Base-by-base conservation (phyloP, 768 basidiomycete genomes). In the Rhizopogon rudus region DNA sequence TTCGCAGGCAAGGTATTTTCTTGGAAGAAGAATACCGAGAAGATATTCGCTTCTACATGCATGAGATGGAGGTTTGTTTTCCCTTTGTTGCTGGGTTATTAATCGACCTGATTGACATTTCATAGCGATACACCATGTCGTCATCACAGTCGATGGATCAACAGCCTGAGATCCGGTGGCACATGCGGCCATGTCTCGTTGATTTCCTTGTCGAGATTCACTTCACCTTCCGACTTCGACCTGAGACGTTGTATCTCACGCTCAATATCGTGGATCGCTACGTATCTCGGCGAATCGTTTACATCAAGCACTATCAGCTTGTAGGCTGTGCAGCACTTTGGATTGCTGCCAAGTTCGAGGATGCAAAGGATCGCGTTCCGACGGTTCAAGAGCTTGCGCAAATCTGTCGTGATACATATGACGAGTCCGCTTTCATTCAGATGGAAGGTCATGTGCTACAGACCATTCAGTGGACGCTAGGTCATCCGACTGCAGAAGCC, bases 301-400 rank as follows among this genome's bases (percentile, higher is more conserved):
- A 93, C 75, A 93, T 93, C 78, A 98, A 96, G 73, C 97, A 99
- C 75, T 98, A 99, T 68, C 97, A 99, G 66, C 89, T 99, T 56
- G 96, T 98, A 54, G 97, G 97, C 17, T 99, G 97, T 67, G 93
- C 95, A 22, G 93, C 97, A 40, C 81, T 99, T 12, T 99, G 97
- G 97, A 98, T 98, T 62, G 97, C 97, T 14, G 91, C 96, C 60
- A 99, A 99, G 74, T 99, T 98, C 63, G 97, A 99, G 73, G 97
- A 99, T 66, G 91, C 94, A 22, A 98, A 99, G 72, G 96, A 98
- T 67, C 93, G 95, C 59, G 93, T 98, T 13, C 97, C 97, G 10
- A 91, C 93, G 1, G 91, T 98, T 6, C 87, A 92, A 66, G 95
- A 98, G 60, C 87, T 99, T 52, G 87, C 87, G 43, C 88, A 93